Evolutionary conservation across 495 filamentous ascomycete species (phyloP).

Genomic region (Platismatia glauca): DNA sequence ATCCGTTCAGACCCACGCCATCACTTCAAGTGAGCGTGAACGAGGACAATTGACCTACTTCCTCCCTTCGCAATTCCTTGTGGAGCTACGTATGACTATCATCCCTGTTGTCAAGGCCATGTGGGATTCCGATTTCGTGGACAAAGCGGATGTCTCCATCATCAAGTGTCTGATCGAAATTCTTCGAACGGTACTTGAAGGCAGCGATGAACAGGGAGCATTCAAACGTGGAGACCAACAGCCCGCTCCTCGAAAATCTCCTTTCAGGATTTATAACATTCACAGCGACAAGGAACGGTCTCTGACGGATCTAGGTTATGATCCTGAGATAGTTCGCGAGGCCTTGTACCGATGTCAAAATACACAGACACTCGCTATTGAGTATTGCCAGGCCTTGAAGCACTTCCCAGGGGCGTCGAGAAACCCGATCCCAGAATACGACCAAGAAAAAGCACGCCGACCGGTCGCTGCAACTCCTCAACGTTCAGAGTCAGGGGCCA

Average conservation of each 20-base stretch:
- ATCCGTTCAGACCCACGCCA: conserved; percentile 53
- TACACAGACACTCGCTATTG: conserved; percentile 45
- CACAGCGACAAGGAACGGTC: conserved; percentile 37
- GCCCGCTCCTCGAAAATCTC: conserved; percentile 30
- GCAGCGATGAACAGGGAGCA: conserved; percentile 62
- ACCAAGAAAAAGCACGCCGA: conserved; percentile 35
- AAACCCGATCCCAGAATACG: conserved; percentile 51
- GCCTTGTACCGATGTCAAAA: conserved; percentile 77
- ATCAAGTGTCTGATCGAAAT: conserved; percentile 78
- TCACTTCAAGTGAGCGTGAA: conserved; percentile 47
- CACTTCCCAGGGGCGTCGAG: conserved; percentile 33
- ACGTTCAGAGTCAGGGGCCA: conserved; percentile 20
- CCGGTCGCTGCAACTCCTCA: conserved; percentile 11
- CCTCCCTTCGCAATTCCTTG: conserved; percentile 65
- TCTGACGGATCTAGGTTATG: conserved; percentile 42
- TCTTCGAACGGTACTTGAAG: conserved; percentile 66
- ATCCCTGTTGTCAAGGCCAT: conserved; percentile 68
- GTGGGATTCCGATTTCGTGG: conserved; percentile 75
- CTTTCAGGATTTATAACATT: conserved; percentile 39
- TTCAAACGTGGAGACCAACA: conserved; percentile 50
- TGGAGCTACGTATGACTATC: conserved; percentile 77
- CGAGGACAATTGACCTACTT: conserved; percentile 57
- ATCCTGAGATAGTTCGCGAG: conserved; percentile 58
- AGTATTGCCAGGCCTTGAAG: conserved; percentile 62
- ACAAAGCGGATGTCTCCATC: conserved; percentile 64